Percentiles rank a stretch among this genome's conserved stretches.
Evolutionary conservation across 257 asterid species (phyloP).

Genomic region (Solanum paucissectum): DNA sequence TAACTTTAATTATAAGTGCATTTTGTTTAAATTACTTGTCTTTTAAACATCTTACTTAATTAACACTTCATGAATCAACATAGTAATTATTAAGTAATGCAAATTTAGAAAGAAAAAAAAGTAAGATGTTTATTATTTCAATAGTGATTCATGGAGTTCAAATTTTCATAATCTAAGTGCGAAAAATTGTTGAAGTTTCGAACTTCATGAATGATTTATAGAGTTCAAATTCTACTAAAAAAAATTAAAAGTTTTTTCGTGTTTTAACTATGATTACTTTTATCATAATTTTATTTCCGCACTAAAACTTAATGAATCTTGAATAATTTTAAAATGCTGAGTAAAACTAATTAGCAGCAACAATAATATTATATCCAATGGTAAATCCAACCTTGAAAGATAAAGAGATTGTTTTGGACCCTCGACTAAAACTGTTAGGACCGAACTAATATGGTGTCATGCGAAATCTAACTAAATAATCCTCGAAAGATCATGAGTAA

Average conservation of each 20-base stretch:
- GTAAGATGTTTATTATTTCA: neutral
- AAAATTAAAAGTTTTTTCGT: neutral
- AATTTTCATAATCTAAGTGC: neutral
- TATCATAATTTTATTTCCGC: neutral
- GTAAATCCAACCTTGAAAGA: neutral
- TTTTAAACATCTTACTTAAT: neutral
- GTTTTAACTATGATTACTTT: neutral
- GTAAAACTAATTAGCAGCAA: neutral
- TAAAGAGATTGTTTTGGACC: neutral
- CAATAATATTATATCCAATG: no score
- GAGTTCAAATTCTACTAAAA: no score
- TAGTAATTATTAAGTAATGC: neutral
- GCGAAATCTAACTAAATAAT: neutral
- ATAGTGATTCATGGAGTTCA: neutral
- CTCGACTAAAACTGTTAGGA: neutral
- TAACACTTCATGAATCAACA: neutral
- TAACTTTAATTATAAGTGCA: neutral
- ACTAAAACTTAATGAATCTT: neutral
- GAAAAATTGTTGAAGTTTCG: neutral
- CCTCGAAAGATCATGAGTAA: neutral
- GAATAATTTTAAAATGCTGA: neutral
- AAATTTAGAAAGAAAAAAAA: neutral
- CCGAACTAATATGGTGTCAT: no score
- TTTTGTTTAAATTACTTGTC: neutral
- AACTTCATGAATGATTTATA: no score